Evolutionary conservation across 208 protist species (phyloP), one percentile per base, ranked within the genome.

Genomic region (Leishmania major): DNA sequence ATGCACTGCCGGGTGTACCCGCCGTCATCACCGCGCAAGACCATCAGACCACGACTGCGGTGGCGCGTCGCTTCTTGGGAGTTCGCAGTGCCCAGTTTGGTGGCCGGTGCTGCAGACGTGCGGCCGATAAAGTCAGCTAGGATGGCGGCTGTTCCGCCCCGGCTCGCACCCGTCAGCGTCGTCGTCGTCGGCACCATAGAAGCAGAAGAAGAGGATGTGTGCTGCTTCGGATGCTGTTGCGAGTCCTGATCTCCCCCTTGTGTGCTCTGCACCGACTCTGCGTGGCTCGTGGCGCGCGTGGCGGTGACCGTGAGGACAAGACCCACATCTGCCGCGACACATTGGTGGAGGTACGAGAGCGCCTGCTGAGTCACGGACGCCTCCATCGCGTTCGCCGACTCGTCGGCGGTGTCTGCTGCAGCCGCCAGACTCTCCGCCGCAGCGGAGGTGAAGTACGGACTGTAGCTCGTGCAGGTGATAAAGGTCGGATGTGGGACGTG

Each of bases 381-480:
- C 17, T 53, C 40, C 72, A 37, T 19, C 31, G 15, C 22, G 17
- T 45, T 35, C 31, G 3, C 37, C 19, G 17, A n/a, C 11, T 49
- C 11, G 19, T 13, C 19, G 31, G 40, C 35, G 35, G 40, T 47
- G 11, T 49, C 37, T 40, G 66, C n/a, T 4, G 57, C 51, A 0
- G 51, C 62, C 28, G 51, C 72, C 15, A 17, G 72, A 13, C 75
- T 5, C 73, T 66, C 83, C 51, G 76, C 66, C 11, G 60, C 75
- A 10, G 31, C 51, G 49, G 43, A 43, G 75, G 8, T 35, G 62
- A 90, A 87, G 71, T 87, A 90, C 0, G 87, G 84, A 13, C 81
- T 86, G 78, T 85, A 86, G 80, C 87, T 88, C 4, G 87, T 90
- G 25, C 86, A 82, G 15, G 84, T 90, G 17, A 90, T 25, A 40